Percentiles rank a stretch among this genome's conserved stretches.
phyloP scores from a whole-genome alignment of 2,329 filamentous ascomycete species.

The Diaporthe nobilis region DNA sequence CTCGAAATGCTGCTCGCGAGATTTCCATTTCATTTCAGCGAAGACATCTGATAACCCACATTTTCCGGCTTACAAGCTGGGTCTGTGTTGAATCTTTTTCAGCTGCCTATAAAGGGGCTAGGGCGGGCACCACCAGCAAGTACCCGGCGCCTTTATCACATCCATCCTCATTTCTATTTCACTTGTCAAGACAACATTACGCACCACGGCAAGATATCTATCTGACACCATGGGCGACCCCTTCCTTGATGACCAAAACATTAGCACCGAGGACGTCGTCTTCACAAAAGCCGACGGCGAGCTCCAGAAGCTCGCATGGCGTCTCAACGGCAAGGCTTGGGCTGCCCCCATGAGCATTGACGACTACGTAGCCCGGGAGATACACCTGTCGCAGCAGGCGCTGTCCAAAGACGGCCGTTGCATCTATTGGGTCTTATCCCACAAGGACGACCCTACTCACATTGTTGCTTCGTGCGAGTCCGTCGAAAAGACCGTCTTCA shows the following conservation, averaged over 20 bases:
- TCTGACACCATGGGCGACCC: constrained; percentile 30
- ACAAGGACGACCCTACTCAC: constrained; percentile 47
- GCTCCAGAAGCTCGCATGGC: constrained; percentile 49
- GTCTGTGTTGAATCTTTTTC: constrained; percentile 30
- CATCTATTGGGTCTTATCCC: constrained; percentile 51
- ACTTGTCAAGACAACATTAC: not conserved
- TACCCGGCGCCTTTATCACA: not conserved
- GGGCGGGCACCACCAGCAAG: constrained; percentile 9
- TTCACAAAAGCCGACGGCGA: constrained; percentile 49
- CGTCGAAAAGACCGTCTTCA: constrained; percentile 47
- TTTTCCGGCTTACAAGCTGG: constrained; percentile 38
- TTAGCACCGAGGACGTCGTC: constrained; percentile 46
- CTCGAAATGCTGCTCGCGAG: constrained; percentile 28
- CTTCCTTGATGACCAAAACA: constrained; percentile 42
- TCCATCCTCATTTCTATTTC: not conserved
- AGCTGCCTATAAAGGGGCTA: constrained; percentile 34
- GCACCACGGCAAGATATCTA: not conserved
- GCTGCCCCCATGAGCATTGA: constrained; percentile 49
- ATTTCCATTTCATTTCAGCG: constrained; percentile 42
- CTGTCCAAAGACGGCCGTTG: constrained; percentile 46
- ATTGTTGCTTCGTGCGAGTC: constrained; percentile 54
- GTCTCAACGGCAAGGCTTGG: constrained; percentile 50
- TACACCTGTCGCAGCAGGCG: constrained; percentile 47
- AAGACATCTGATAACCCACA: constrained; percentile 44
- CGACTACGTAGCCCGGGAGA: constrained; percentile 49